Percentiles rank a stretch among this genome's conserved stretches.
Evolutionary conservation across 176 grass and related monocot species (phyloP).

Genomic region (Avena atlantica): DNA sequence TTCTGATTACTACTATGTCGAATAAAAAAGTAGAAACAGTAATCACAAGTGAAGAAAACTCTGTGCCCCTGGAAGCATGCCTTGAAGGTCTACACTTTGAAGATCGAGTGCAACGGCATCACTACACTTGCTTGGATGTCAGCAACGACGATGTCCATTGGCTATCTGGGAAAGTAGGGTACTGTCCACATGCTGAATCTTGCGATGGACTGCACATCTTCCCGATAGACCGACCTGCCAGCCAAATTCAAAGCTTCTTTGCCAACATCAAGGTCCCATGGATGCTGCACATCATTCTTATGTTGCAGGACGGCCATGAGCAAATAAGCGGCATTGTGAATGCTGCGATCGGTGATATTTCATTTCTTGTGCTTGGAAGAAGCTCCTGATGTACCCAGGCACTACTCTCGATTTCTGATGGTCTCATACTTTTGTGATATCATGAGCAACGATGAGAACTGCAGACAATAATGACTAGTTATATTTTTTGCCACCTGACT

Average conservation of each 20-base stretch:
- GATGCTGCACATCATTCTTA: constrained; percentile 37
- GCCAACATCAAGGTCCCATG: constrained; percentile 11
- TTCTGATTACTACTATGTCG: not conserved
- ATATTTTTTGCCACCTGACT: constrained; percentile 28
- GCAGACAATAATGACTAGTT: constrained; percentile 48
- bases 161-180: not conserved
- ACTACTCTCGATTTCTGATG: constrained; percentile 38
- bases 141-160: not conserved
- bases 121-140: not conserved
- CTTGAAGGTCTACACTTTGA: constrained; percentile 15
- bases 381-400: constrained; percentile 19
- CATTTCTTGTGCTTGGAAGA: constrained; percentile 34
- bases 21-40: not conserved
- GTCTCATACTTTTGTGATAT: constrained; percentile 61
- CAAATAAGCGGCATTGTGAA: constrained; percentile 14
- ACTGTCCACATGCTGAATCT: constrained; percentile 16
- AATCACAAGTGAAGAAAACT: constrained; percentile 17
- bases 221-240: not conserved
- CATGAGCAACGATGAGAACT: constrained; percentile 75
- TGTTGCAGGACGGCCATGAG: constrained; percentile 1
- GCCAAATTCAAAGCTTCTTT: constrained; percentile 14
- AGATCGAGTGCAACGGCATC: not conserved
- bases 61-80: not conserved
- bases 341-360: constrained; percentile 1
- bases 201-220: not conserved